These are phyloP conservation scores for Aspergillus cejpii DNA, from an alignment of 2,329 filamentous ascomycete species.

Conservation along the genomic window DNA sequence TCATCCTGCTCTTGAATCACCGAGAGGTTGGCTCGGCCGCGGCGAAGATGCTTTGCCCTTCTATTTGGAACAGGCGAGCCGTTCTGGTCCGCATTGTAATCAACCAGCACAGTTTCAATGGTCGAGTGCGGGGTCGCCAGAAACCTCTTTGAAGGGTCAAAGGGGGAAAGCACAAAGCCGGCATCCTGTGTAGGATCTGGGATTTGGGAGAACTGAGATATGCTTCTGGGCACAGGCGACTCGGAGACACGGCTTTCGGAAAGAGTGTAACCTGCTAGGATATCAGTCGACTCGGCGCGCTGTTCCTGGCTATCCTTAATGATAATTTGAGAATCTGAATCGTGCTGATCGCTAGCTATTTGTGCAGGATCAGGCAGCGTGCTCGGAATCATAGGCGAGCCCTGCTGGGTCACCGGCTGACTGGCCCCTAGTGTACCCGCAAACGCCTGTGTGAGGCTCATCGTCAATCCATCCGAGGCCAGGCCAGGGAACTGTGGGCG, in stretches of 20 bases:
- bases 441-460: conserved; percentile 85
- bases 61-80: conserved; percentile 61
- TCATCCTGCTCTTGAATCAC: conserved; percentile 42
- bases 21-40: conserved; percentile 40
- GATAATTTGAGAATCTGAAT: conserved; percentile 57
- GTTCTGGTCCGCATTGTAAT: conserved; percentile 28
- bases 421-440: conserved; percentile 75
- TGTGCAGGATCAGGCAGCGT: conserved; percentile 48
- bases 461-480: conserved; percentile 43
- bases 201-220: conserved; percentile 61
- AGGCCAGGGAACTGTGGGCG: conserved; percentile 61
- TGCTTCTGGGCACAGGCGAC: conserved; percentile 31
- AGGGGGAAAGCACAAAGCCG: conserved; percentile 67
- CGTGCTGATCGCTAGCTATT: conserved; percentile 54
- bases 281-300: conserved; percentile 35
- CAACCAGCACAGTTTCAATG: conserved; percentile 59
- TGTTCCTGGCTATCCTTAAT: conserved; percentile 52
- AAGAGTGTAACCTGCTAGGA: conserved; percentile 40
- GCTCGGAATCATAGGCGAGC: conserved; percentile 45
- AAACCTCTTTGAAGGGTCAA: conserved; percentile 60
- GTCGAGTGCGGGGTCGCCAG: conserved; percentile 60
- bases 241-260: conserved; percentile 32
- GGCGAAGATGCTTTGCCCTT: conserved; percentile 51
- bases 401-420: conserved; percentile 40
- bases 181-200: conserved; percentile 74